A percentile compares a stretch with the other conserved stretches of the same genome.
Evolutionary conservation across 2,329 filamentous ascomycete species (phyloP).

Genomic region (Thielaviopsis ethacetica): DNA sequence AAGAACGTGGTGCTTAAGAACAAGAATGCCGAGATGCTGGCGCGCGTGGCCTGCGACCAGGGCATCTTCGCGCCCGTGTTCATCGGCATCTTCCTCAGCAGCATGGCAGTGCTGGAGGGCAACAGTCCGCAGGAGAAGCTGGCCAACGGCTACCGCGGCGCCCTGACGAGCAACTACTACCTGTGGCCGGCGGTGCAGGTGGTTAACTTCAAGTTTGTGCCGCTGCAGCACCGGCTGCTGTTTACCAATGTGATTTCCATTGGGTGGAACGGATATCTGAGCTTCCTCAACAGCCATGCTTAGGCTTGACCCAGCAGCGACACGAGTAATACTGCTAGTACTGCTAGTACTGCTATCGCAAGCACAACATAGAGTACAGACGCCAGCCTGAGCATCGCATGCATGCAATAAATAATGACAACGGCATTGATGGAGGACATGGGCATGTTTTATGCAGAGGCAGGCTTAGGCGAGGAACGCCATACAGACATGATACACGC

Average conservation of each 20-base stretch:
- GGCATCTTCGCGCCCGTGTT: slow-evolving; percentile 69
- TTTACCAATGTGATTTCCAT: slow-evolving; percentile 70
- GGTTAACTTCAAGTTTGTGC: slow-evolving; percentile 76
- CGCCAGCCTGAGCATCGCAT: too few relatives aligned
- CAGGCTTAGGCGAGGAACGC: too few relatives aligned
- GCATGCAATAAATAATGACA: too few relatives aligned
- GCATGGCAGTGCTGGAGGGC: slow-evolving; percentile 73
- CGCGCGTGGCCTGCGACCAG: slow-evolving; percentile 70
- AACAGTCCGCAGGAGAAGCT: slow-evolving; percentile 46
- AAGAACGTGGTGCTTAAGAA: slow-evolving; percentile 47
- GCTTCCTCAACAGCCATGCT: slow-evolving; percentile 36
- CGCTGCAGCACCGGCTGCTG: slow-evolving; percentile 65
- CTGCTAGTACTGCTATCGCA: too few relatives aligned
- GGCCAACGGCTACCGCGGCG: slow-evolving; percentile 49
- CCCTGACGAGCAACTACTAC: slow-evolving; percentile 70
- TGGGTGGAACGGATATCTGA: slow-evolving; percentile 50
- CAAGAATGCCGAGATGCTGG: slow-evolving; percentile 52
- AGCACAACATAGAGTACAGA: too few relatives aligned
- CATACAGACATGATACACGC: too few relatives aligned
- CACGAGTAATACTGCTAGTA: not conserved
- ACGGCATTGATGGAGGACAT: not conserved
- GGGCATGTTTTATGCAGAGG: too few relatives aligned
- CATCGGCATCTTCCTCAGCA: slow-evolving; percentile 64
- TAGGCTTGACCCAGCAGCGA: slow-evolving; percentile 16
- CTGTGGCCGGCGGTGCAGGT: slow-evolving; percentile 78